Base-by-base conservation (phyloP, 1,284 basidiomycete species). In the Puccinia horiana region DNA sequence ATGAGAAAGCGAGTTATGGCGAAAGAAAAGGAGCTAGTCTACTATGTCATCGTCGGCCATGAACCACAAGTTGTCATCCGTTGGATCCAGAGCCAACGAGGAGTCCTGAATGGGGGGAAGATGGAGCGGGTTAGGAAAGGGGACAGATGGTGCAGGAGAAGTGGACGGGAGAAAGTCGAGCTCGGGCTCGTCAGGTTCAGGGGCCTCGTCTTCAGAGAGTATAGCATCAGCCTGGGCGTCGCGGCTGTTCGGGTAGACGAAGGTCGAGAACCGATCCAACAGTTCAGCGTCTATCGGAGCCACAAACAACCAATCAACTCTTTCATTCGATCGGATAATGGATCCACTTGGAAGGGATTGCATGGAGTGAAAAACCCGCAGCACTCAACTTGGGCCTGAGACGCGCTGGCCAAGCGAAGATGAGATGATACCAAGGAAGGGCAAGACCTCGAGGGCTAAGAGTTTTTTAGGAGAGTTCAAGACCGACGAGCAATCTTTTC, bases 31-130 rank as follows among this genome's bases (percentile, higher is more conserved):
- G 49, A 18, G 20, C 20, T 18, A 77, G 58, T 79, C 65, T 16
- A 37, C 77, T 26, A 79, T 79, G 9, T 79, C 77, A 26, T 79
- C 77, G 6, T 79, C 77, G 11, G 70, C 65, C 11, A 70, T 49
- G 54, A 69, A 79, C 77, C 77, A 79, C 47, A 79, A 40, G 56
- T 6, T 40, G 6, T 37, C 40, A 20, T 67, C n/a, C 16, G 23
- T 26, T 12, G 23, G 29, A 14, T 49, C 52, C 47, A 26, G 26
- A 4, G 61, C 37, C 11, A 47, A 35, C 26, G 11, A n/a, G n/a
- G n/a, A n/a, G 32, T 37, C 29, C 1, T 40, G 42, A 14, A 20
- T 18, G 5, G 9, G 18, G 29, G 4, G 44, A 18, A 6, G 63
- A 32, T n/a, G 6, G 18, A 35, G 42, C 42, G 69, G 26, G 47